phyloP scores from a whole-genome alignment of 1,284 basidiomycete species.

The Pseudozyma sp. region DNA sequence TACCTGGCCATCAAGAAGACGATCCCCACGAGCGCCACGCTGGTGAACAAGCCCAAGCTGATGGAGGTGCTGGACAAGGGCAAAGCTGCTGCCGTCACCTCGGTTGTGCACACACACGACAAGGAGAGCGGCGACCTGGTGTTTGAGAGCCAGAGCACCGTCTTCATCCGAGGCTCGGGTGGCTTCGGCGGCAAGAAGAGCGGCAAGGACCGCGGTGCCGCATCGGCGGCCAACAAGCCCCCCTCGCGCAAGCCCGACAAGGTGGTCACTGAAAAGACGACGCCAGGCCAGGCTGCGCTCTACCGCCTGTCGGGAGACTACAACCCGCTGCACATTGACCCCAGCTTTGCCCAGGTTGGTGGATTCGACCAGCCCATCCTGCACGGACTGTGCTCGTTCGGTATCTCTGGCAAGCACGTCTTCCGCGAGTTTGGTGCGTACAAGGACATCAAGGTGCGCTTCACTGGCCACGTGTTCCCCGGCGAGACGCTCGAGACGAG shows the following conservation, averaged over 20 bases:
- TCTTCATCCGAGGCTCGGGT: constrained; percentile 92
- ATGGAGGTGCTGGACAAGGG: constrained; percentile 72
- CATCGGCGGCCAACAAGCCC: constrained; percentile 83
- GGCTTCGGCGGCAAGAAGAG: constrained; percentile 92
- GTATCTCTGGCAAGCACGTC: constrained; percentile 93
- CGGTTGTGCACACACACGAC: constrained; percentile 51
- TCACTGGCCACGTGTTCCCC: constrained; percentile 90
- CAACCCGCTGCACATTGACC: constrained; percentile 93
- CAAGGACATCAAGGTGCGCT: constrained; percentile 95
- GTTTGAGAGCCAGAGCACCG: constrained; percentile 91
- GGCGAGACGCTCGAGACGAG: constrained; percentile 80
- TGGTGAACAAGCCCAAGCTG: constrained; percentile 79
- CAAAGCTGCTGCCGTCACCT: constrained; percentile 61
- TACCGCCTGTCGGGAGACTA: constrained; percentile 72
- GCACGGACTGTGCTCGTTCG: constrained; percentile 88
- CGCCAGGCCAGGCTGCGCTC: constrained; percentile 76
- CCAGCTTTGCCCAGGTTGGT: constrained; percentile 91
- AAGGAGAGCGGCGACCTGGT: constrained; percentile 79
- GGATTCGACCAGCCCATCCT: constrained; percentile 87
- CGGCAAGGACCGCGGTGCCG: constrained; percentile 88
- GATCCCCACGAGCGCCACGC: constrained; percentile 86
- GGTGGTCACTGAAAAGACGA: constrained; percentile 64
- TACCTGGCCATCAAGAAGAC: constrained; percentile 88
- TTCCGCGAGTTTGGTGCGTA: constrained; percentile 85
- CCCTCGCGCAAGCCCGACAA: constrained; percentile 72